phyloP scores from a whole-genome alignment of 116 monocot species.

The Posidonia oceanica region DNA sequence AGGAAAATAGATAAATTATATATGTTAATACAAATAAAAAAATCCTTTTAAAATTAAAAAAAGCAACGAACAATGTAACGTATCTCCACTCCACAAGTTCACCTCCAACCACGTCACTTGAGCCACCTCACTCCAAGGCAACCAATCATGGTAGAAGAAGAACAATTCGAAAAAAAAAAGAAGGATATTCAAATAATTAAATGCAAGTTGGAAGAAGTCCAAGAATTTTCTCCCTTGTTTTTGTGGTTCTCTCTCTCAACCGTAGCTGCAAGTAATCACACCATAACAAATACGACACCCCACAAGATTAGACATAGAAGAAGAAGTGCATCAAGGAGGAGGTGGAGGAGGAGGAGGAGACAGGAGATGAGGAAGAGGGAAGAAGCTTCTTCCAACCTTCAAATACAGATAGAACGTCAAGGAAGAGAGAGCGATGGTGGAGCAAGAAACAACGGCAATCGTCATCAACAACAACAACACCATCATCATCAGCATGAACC shows the following conservation, averaged over 20 bases:
- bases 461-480: background rate
- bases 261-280: background rate
- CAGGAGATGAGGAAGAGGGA: slow-evolving; percentile 32
- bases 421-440: background rate
- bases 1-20: no score
- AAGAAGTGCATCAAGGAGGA: background rate
- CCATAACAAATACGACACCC: background rate
- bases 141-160: no score
- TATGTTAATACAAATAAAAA: no score
- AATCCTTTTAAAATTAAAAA: no score
- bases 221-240: background rate
- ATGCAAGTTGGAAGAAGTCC: no score
- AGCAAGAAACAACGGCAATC: background rate
- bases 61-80: no score
- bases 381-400: background rate
- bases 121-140: no score
- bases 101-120: no score
- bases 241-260: background rate
- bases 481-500: background rate
- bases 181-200: no score
- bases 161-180: no score
- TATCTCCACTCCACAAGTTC: no score
- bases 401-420: background rate
- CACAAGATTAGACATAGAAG: background rate
- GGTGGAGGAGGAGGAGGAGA: slow-evolving; percentile 15